Evolutionary conservation across 306 rosid genomes (phyloP), one percentile per base, ranked within the genome.

Genomic region (Acacia acuminata): DNA sequence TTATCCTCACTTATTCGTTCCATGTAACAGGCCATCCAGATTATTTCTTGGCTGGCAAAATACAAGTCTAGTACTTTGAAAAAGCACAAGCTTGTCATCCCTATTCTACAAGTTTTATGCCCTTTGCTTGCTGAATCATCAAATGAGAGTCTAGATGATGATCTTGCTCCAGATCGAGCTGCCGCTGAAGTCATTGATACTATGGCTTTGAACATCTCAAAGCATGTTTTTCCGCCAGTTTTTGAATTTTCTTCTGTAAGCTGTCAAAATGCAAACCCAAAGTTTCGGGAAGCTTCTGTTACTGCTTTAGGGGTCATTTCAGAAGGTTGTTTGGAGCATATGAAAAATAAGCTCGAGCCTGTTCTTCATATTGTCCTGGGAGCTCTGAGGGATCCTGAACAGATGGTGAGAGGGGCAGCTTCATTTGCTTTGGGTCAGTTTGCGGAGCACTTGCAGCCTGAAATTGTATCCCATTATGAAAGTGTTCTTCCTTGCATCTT

Each of bases 131-230:
- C 97, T 15, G 98, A 94, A 87, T 94, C 98, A 68, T 87, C 92
- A 63, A 76, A 92, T 76, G 92, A 84, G 86, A 92, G 84, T 79
- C 94, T 90, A n/a, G 97, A 92, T 60, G 98, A 96, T 73, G 99
- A 96, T 84, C 98, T 96, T 82, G 98, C 99, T 71, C 94, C 99
- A 16, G 98, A 96, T 87, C 88, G 99, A 77, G 98, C 95, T 75
- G 97, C 99, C 58, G 99, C 98, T 15, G 99, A 96, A 89, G 99
- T 96, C 70, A 91, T 96, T 43, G 99, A 96, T 84, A 94, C 98
- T 67, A 92, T 94, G 97, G 99, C 99, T 86, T 82, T 94, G 82
- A 96, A 90, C 83, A 79, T 96, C 43, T 85, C 99, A 7, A 96
- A 94, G 84, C 97, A 94, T 71, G 94, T 96, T 77, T 96, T 90